A percentile compares a stretch with the other conserved stretches of the same genome.
Evolutionary conservation across 2,329 filamentous ascomycete genomes (phyloP).

Genomic region (Teratosphaeria viscida): DNA sequence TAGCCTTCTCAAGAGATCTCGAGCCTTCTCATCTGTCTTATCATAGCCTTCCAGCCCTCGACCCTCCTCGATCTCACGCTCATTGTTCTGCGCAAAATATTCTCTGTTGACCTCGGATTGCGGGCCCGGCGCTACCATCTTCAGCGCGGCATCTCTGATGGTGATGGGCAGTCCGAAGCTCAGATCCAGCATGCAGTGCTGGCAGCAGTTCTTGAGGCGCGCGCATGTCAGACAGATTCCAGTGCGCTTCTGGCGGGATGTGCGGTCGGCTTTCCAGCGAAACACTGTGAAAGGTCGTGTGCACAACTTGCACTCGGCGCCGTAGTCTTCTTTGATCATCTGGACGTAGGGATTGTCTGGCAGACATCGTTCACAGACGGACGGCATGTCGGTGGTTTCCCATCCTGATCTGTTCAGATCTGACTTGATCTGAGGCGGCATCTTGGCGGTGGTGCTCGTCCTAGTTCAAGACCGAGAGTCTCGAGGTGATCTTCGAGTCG

Average conservation of each 20-base stretch:
- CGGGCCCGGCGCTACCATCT: slow-evolving; percentile 93
- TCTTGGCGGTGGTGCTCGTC: slow-evolving; percentile 25
- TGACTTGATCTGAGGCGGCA: slow-evolving; percentile 91
- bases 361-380: slow-evolving; percentile 83
- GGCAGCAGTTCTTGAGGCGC: slow-evolving; percentile 95
- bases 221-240: slow-evolving; percentile 96
- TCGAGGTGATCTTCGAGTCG: not conserved
- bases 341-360: slow-evolving; percentile 97
- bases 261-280: slow-evolving; percentile 86
- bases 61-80: slow-evolving; percentile 89
- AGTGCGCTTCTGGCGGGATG: slow-evolving; percentile 81
- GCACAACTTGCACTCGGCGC: slow-evolving; percentile 60
- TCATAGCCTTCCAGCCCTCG: slow-evolving; percentile 82
- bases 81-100: slow-evolving; percentile 96
- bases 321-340: slow-evolving; percentile 96
- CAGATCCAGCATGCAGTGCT: slow-evolving; percentile 96
- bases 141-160: slow-evolving; percentile 88
- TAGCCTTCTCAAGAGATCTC: slow-evolving; percentile 72
- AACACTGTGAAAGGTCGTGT: slow-evolving; percentile 95
- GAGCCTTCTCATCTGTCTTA: slow-evolving; percentile 92
- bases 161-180: slow-evolving; percentile 92
- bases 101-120: slow-evolving; percentile 89
- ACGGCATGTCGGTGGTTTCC: slow-evolving; percentile 76
- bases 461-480: not conserved
- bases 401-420: slow-evolving; percentile 91